phyloP scores from a whole-genome alignment of 352 stramenopile species.

The Phytophthora boehmeriae region DNA sequence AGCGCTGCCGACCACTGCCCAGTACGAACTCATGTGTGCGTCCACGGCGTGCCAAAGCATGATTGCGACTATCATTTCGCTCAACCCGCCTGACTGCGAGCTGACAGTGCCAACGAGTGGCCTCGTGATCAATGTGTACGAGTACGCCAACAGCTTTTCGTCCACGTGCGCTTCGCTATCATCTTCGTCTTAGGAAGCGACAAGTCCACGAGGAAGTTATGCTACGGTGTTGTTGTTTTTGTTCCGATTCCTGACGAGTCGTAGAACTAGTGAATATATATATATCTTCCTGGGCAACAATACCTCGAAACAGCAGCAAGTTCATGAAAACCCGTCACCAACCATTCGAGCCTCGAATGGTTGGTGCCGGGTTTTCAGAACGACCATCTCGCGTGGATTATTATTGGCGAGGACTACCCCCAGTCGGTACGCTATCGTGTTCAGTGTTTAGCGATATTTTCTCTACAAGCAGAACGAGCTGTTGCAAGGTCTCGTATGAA shows the following conservation, averaged over 20 bases:
- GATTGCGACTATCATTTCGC: conserved; percentile 16
- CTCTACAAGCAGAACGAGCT: too few relatives aligned
- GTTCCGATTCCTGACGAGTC: background rate
- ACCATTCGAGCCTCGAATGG: too few relatives aligned
- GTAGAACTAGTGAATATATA: too few relatives aligned
- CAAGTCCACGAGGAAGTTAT: background rate
- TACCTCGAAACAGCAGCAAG: too few relatives aligned
- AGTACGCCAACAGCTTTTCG: conserved; percentile 27
- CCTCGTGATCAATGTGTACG: conserved; percentile 29
- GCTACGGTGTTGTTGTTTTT: background rate
- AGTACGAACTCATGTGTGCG: conserved; percentile 32
- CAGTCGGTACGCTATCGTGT: too few relatives aligned
- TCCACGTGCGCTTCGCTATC: conserved; percentile 11
- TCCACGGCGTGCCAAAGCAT: conserved; percentile 27
- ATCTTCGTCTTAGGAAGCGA: conserved; percentile 6
- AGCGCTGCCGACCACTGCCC: conserved; percentile 19
- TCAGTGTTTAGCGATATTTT: too few relatives aligned
- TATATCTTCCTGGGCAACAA: too few relatives aligned
- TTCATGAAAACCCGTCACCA: too few relatives aligned
- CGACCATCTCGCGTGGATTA: too few relatives aligned
- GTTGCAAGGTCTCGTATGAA: too few relatives aligned
- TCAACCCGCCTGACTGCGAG: conserved; percentile 30
- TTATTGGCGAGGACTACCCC: too few relatives aligned
- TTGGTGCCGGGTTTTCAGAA: too few relatives aligned
- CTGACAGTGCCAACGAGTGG: conserved; percentile 28